Evolutionary conservation across 2,329 filamentous ascomycete species (phyloP), one percentile per base, ranked within the genome.

Genomic region (Scytalidium sp.): DNA sequence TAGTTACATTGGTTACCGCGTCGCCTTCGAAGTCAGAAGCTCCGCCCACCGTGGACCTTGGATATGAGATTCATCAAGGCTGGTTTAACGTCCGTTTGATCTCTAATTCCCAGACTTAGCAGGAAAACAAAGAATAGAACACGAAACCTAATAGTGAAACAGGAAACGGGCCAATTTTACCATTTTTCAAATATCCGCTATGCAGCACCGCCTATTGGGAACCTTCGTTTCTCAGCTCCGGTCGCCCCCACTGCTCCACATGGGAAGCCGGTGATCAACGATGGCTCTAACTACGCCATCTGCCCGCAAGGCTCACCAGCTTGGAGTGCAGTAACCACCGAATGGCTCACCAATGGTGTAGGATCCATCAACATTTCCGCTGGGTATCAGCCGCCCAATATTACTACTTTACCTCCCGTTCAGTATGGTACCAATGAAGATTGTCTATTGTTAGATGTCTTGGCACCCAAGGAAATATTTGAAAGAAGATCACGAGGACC

Each of bases 61-160:
- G 76, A 39, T 81, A 81, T 59, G 70, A 76, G 49, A 61, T 78
- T 19, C 74, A 81, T 45, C 68, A 71, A 56, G 77, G 71, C 3
- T 60, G 60, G 11, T 72, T 71, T 57, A 76, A 77, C 63, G 70
- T 72, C 50, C 50, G 60, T 60, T 52, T 45, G 22, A n/a, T 43
- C 17, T 19, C 2, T 47, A 7, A 15, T 36, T 45, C 13, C 25
- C n/a, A n/a, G n/a, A n/a, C n/a, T n/a, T 27, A 13, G 25, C 22
- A 29, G 25, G 32, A 41, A 7, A 25, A 23, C 43, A 19, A 20
- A 20, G 3, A 7, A 46, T 25, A 41, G 6, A 25, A 23, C 43
- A 19, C 19, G 21, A 5, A 7, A 46, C 21, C 21, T 56, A 70
- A 1, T 63, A 62, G n/a, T 62, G 66, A 36, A 9, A 36, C 21